phyloP scores from a whole-genome alignment of 306 rosid genomes.

The Carpinus fangiana region DNA sequence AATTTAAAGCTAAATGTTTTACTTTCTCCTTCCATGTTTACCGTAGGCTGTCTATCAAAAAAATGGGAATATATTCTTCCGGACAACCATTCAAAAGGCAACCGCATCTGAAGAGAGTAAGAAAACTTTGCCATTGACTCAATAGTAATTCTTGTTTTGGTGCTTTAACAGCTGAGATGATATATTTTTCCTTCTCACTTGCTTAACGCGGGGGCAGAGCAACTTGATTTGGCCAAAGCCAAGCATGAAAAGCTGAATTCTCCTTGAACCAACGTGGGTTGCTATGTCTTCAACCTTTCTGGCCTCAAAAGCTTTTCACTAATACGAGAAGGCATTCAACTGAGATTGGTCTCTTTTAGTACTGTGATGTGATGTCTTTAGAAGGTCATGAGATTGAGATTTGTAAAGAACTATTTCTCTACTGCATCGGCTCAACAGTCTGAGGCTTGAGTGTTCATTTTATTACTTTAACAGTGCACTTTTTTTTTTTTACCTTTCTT shows the following conservation, averaged over 20 bases:
- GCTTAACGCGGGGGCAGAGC: conserved; percentile 37
- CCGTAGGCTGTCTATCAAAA: conserved; percentile 68
- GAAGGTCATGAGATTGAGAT: neutral
- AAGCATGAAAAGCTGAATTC: conserved; percentile 49
- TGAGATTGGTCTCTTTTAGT: conserved; percentile 11
- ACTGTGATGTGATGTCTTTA: conserved; percentile 14
- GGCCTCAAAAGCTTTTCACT: conserved; percentile 1
- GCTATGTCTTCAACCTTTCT: neutral
- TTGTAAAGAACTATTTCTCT: neutral
- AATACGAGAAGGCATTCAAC: conserved; percentile 2
- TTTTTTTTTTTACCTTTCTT: neutral
- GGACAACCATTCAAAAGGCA: conserved; percentile 63
- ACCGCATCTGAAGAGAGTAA: conserved; percentile 61
- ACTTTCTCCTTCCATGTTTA: conserved; percentile 1
- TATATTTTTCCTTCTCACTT: conserved; percentile 6
- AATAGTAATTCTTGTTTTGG: neutral
- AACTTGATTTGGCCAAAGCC: conserved; percentile 59
- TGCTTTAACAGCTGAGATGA: neutral
- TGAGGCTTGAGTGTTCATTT: neutral
- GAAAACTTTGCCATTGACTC: conserved; percentile 18
- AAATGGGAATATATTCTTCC: conserved; percentile 67
- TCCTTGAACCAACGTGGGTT: conserved; percentile 25
- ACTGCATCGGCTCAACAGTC: neutral
- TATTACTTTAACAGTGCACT: neutral
- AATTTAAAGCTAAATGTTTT: neutral